Conservation (phyloP, 2,329 filamentous ascomycete species). For the Exophiala oligosperma region DNA sequence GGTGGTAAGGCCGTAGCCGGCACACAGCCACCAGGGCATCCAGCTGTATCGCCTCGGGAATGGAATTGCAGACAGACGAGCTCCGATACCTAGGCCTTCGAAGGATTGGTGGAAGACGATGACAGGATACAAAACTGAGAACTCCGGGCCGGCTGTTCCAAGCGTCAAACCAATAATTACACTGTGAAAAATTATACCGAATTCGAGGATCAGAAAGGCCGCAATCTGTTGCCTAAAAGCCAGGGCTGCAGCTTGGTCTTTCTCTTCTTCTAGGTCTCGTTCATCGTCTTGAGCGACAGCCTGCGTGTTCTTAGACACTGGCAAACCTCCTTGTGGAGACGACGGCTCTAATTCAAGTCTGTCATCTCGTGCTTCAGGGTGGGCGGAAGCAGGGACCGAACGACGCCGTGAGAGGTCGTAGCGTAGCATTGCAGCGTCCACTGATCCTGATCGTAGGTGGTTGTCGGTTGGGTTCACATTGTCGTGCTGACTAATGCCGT, state of each 20-base stretch:
- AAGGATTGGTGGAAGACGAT: constrained; percentile 66
- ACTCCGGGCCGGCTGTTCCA: constrained; percentile 58
- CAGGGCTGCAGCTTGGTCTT: constrained; percentile 28
- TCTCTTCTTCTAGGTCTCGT: constrained; percentile 18
- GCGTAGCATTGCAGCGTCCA: not conserved
- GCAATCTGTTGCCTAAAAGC: constrained; percentile 43
- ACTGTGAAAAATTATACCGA: constrained; percentile 64
- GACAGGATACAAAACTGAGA: constrained; percentile 59
- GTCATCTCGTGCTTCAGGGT: not conserved
- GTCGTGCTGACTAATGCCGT: constrained; percentile 33
- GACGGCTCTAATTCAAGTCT: not conserved
- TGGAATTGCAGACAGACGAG: constrained; percentile 58
- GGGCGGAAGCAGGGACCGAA: not conserved
- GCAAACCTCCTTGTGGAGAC: constrained; percentile 3
- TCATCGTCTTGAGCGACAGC: not conserved
- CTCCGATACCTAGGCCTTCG: constrained; percentile 63
- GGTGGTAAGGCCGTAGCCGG: constrained; percentile 53
- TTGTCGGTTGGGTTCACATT: constrained; percentile 26
- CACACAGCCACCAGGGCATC: constrained; percentile 52
- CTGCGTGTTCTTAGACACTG: constrained; percentile 11
- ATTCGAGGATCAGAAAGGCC: constrained; percentile 53
- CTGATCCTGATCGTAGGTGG: constrained; percentile 13
- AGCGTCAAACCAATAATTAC: constrained; percentile 65
- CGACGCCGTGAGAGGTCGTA: not conserved
- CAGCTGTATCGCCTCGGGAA: constrained; percentile 44